These are phyloP conservation scores for Scutellaria barbata DNA, from an alignment of 257 asterid species.

Conservation along the genomic window DNA sequence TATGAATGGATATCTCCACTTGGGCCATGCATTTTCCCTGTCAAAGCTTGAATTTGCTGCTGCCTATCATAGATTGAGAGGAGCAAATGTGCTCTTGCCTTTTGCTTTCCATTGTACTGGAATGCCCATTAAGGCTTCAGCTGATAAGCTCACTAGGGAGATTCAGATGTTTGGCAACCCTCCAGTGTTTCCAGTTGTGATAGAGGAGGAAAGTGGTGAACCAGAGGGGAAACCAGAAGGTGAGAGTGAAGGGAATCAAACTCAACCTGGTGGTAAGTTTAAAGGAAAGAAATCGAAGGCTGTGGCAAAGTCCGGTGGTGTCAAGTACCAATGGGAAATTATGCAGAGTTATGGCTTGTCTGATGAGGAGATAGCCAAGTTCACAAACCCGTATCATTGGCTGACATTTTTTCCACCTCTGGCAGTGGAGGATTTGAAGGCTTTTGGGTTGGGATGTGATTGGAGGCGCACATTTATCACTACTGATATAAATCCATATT, in stretches of 20 bases:
- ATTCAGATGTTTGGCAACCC: constrained; percentile 78
- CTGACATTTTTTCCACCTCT: constrained; percentile 81
- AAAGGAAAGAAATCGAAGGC: constrained; percentile 94
- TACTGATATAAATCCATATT: constrained; percentile 77
- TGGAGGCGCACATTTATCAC: constrained; percentile 94
- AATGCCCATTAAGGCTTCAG: constrained; percentile 97
- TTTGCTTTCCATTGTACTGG: constrained; percentile 95
- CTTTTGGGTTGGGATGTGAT: constrained; percentile 96
- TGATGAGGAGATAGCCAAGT: constrained; percentile 75
- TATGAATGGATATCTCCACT: constrained; percentile 89
- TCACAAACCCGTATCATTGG: constrained; percentile 81
- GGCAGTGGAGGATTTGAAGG: constrained; percentile 89
- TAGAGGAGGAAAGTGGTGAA: constrained; percentile 62
- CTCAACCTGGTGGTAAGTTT: constrained; percentile 67
- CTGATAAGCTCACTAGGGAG: constrained; percentile 82
- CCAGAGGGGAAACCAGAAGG: constrained; percentile 54
- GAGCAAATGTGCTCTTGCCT: constrained; percentile 85
- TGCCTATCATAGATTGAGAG: constrained; percentile 85
- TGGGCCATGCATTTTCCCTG: constrained; percentile 90
- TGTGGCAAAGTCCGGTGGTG: constrained; percentile 76
- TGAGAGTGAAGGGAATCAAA: constrained; percentile 56
- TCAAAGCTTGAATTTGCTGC: constrained; percentile 94
- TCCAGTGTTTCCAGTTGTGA: constrained; percentile 68
- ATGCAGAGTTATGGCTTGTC: constrained; percentile 84
- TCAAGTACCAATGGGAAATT: constrained; percentile 89